These are phyloP conservation scores for Parachaetomium inaequale DNA, from an alignment of 495 filamentous ascomycete species.

Conservation along the genomic window DNA sequence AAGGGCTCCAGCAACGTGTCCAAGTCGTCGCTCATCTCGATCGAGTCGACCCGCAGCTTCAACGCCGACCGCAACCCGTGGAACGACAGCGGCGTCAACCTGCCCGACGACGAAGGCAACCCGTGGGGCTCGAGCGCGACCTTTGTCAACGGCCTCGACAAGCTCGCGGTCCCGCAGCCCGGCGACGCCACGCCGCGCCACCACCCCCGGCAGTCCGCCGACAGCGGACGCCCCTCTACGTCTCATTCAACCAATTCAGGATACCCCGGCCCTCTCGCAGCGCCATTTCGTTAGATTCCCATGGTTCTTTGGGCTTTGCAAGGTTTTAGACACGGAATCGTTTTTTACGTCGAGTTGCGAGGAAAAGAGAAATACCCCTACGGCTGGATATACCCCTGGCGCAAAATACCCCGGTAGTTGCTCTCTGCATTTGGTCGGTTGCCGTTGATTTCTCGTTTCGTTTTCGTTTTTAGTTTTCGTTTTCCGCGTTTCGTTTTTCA, in stretches of 20 bases:
- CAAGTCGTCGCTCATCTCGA: conserved; percentile 87
- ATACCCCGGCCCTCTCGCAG: conserved; percentile 81
- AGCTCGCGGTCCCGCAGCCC: conserved; percentile 60
- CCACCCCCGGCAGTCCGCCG: conserved; percentile 73
- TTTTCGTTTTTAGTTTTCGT: background rate
- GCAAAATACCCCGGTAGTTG: conserved; percentile 49
- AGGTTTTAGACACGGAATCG: conserved; percentile 36
- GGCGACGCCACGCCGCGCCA: conserved; percentile 81
- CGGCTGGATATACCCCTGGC: conserved; percentile 58
- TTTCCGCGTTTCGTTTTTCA: conserved; percentile 2
- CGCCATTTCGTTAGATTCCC: conserved; percentile 72
- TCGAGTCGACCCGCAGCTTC: conserved; percentile 84
- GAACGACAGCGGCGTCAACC: conserved; percentile 94
- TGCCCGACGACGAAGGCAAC: conserved; percentile 75
- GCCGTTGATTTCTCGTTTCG: conserved; percentile 16
- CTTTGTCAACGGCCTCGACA: conserved; percentile 62
- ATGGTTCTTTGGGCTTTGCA: conserved; percentile 37
- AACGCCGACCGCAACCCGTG: conserved; percentile 90
- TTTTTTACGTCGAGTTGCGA: conserved; percentile 23
- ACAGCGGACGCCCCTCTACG: conserved; percentile 87
- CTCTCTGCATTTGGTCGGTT: conserved; percentile 61
- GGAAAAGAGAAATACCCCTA: conserved; percentile 46
- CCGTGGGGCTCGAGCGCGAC: conserved; percentile 53
- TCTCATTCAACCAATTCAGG: conserved; percentile 89
- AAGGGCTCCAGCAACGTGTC: conserved; percentile 93